Conservation (phyloP, 768 basidiomycete genomes). For the Hortiboletus campestris region DNA sequence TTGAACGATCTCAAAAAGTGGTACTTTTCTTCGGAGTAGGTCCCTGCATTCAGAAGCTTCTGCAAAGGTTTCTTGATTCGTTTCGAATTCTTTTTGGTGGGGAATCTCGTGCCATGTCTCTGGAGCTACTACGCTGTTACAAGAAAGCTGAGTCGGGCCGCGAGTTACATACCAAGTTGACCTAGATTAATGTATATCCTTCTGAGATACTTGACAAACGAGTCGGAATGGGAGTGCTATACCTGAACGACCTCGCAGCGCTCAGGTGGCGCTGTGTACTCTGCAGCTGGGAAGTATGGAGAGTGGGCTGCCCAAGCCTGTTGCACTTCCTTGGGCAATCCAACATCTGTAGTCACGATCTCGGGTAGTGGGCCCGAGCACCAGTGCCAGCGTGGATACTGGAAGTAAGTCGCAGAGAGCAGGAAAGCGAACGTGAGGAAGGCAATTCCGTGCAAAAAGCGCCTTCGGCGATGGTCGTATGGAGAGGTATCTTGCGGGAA, state of each 20-base stretch:
- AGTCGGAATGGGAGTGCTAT: constrained; percentile 3
- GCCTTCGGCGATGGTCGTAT: not conserved
- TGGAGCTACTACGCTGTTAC: constrained; percentile 51
- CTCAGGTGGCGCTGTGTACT: constrained; percentile 46
- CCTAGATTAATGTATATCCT: constrained; percentile 7
- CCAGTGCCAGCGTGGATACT: constrained; percentile 6
- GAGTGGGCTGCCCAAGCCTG: constrained; percentile 60
- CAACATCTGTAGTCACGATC: not conserved
- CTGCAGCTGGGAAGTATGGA: constrained; percentile 51
- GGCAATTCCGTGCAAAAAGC: not conserved
- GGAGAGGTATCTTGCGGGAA: not conserved
- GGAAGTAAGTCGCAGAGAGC: constrained; percentile 13
- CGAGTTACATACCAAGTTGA: constrained; percentile 27
- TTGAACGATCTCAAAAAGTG: constrained; percentile 56
- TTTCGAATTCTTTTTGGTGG: constrained; percentile 49
- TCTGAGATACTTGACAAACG: not conserved
- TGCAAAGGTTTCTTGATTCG: constrained; percentile 46
- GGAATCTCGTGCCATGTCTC: constrained; percentile 78
- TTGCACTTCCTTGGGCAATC: constrained; percentile 24
- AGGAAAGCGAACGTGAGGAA: constrained; percentile 16
- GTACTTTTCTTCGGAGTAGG: constrained; percentile 45
- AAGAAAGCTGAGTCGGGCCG: not conserved
- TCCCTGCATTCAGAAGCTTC: constrained; percentile 50
- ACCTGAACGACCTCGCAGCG: constrained; percentile 60
- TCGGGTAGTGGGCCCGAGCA: not conserved